A percentile compares a stretch with the other conserved stretches of the same genome.
These are phyloP conservation scores for Geranium rotundifolium DNA, from an alignment of 345 rosid genomes.

Conservation along the genomic window DNA sequence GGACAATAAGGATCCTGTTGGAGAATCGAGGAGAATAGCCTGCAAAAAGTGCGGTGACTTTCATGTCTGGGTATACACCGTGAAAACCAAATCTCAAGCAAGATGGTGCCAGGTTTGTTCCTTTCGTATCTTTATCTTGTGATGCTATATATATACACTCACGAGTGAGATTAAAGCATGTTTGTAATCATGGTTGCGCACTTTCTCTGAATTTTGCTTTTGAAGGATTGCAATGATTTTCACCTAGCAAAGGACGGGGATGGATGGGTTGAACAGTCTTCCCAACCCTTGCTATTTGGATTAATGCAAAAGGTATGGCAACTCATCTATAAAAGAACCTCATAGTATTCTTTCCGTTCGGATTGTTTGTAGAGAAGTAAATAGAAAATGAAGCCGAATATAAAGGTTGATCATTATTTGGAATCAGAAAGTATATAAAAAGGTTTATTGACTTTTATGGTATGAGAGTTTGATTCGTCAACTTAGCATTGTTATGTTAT, in stretches of 20 bases:
- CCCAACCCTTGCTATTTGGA: constrained; percentile 69
- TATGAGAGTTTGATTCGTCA: not conserved
- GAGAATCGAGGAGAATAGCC: constrained; percentile 76
- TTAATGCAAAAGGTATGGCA: constrained; percentile 64
- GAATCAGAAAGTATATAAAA: no score
- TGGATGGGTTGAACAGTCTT: constrained; percentile 97
- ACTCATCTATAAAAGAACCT: no score
- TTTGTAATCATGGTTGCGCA: constrained; percentile 4
- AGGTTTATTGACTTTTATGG: not conserved
- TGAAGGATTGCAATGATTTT: constrained; percentile 86
- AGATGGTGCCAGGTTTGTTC: constrained; percentile 96
- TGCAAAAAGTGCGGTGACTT: constrained; percentile 73
- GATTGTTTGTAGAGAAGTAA: not conserved
- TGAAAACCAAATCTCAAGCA: constrained; percentile 73
- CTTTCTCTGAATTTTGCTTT: constrained; percentile 6
- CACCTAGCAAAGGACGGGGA: constrained; percentile 98
- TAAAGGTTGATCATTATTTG: not conserved
- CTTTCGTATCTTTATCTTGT: constrained; percentile 5
- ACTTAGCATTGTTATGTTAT: constrained; percentile 2
- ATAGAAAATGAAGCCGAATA: not conserved
- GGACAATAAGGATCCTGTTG: constrained; percentile 45
- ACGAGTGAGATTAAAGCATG: no score
- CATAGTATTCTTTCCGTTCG: no score
- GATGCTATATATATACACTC: no score
- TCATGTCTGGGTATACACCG: constrained; percentile 72